Percentiles rank a stretch among this genome's conserved stretches.
Conservation (phyloP, 208 protist species). For the Blastocrithidia nonstop region DNA sequence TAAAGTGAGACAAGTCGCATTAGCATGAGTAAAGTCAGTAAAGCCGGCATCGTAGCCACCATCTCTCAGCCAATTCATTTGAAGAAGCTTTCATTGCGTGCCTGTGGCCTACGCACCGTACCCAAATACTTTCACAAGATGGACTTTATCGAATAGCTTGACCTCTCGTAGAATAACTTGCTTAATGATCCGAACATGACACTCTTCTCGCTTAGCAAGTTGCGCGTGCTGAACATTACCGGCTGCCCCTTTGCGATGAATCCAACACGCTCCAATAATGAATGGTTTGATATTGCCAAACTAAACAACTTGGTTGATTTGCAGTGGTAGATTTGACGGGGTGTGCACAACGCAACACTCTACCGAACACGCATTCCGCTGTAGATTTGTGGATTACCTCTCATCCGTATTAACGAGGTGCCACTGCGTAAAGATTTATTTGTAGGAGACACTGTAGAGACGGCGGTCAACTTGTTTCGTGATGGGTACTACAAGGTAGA, state of each 20-base stretch:
- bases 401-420: constrained; percentile 52
- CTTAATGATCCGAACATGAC: constrained; percentile 80
- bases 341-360: constrained; percentile 54
- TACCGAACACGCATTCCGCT: constrained; percentile 77
- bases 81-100: constrained; percentile 44
- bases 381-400: constrained; percentile 55
- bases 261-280: constrained; percentile 31
- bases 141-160: constrained; percentile 54
- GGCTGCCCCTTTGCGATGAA: constrained; percentile 75
- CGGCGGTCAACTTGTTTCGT: constrained; percentile 60
- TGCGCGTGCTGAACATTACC: constrained; percentile 60
- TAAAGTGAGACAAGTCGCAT: constrained; percentile 20
- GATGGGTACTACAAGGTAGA: constrained; percentile 84
- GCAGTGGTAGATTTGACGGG: constrained; percentile 72
- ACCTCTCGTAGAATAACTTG: constrained; percentile 68
- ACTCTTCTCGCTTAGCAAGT: constrained; percentile 60
- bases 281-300: constrained; percentile 81
- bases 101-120: constrained; percentile 49
- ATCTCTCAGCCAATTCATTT: constrained; percentile 53
- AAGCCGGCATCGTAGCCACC: constrained; percentile 34
- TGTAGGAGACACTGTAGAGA: constrained; percentile 57
- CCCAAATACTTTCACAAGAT: constrained; percentile 85
- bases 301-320: constrained; percentile 47
- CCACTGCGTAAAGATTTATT: constrained; percentile 48
- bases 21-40: constrained; percentile 59